Conservation (phyloP, 2,329 filamentous ascomycete genomes). For the Colletotrichum caudatum region DNA sequence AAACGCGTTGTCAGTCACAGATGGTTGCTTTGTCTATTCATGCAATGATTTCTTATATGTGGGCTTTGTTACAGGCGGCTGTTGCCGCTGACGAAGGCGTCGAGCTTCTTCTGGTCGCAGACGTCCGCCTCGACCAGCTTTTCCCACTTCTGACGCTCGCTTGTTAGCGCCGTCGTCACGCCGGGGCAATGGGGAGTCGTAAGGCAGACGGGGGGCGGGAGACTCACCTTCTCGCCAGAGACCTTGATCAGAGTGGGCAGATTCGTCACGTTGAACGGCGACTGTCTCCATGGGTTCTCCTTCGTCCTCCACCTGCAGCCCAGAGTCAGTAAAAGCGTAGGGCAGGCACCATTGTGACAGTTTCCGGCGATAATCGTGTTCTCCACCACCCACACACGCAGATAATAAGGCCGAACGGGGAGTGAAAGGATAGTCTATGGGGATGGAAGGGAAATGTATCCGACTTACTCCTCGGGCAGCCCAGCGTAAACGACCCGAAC, state of each 20-base stretch:
- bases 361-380: neutral
- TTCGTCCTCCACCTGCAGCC: slow-evolving; percentile 37
- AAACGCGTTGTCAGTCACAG: neutral
- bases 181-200: neutral
- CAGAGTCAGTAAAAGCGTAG: neutral
- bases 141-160: slow-evolving; percentile 32
- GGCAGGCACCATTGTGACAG: no score
- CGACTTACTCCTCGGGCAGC: slow-evolving; percentile 38
- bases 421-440: neutral
- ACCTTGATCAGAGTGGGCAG: slow-evolving; percentile 38
- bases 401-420: no score
- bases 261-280: slow-evolving; percentile 39
- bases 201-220: neutral
- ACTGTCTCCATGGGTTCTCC: slow-evolving; percentile 38
- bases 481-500: slow-evolving; percentile 37
- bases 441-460: neutral
- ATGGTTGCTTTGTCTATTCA: neutral
- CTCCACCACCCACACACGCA: no score
- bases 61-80: slow-evolving; percentile 5
- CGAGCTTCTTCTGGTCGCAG: slow-evolving; percentile 38
- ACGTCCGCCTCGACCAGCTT: slow-evolving; percentile 39
- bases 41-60: neutral
- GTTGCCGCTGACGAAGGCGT: slow-evolving; percentile 27
- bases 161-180: slow-evolving; percentile 8
- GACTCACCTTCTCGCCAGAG: slow-evolving; percentile 30